Conservation (phyloP, 176 grass and related monocot species). For the Canna indica region DNA sequence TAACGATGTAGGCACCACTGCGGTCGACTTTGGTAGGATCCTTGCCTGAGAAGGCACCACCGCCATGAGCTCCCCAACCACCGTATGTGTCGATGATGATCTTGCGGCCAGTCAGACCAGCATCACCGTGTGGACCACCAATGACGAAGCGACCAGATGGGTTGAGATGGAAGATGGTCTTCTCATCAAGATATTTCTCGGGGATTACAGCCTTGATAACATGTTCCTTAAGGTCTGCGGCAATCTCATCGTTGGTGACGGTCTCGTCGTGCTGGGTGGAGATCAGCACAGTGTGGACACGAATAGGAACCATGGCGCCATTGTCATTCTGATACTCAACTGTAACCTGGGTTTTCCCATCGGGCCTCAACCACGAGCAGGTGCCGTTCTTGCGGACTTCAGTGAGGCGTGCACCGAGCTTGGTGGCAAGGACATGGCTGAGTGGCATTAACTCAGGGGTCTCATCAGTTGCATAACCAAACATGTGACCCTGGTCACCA, state of each 20-base stretch:
- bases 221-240: constrained; percentile 8
- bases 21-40: constrained; percentile 8
- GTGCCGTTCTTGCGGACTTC: constrained; percentile 12
- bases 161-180: constrained; percentile 14
- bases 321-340: constrained; percentile 6
- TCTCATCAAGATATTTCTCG: constrained; percentile 5
- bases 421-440: constrained; percentile 10
- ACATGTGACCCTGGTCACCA: constrained; percentile 8
- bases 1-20: constrained; percentile 2
- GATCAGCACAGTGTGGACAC: constrained; percentile 4
- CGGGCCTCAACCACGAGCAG: constrained; percentile 6
- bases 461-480: constrained; percentile 7
- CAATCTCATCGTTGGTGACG: constrained; percentile 5
- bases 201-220: constrained; percentile 6
- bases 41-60: constrained; percentile 9
- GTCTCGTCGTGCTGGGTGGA: constrained; percentile 8
- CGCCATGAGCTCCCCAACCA: constrained; percentile 7
- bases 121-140: constrained; percentile 1
- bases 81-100: constrained; percentile 10
- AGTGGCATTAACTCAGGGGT: constrained; percentile 5
- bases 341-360: constrained; percentile 7
- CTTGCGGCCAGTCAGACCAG: constrained; percentile 9
- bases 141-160: constrained; percentile 7
- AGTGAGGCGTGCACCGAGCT: constrained; percentile 8
- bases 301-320: constrained; percentile 4